Conservation (phyloP, 164 flowering plant species). For the Cinnamomum micranthum region DNA sequence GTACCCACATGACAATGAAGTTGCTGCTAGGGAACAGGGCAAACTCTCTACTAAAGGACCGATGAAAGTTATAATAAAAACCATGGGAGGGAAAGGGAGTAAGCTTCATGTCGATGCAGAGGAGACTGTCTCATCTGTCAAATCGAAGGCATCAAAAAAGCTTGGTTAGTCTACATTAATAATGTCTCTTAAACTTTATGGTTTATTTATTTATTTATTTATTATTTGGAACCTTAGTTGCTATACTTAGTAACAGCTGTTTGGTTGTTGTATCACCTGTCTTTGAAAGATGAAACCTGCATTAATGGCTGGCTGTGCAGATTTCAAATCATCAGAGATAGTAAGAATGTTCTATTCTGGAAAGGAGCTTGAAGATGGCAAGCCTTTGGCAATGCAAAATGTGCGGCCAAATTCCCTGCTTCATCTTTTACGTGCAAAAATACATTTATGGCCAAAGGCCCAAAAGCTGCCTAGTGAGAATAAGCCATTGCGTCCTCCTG, state of each 20-base stretch:
- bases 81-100: constrained; percentile 95
- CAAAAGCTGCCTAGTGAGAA: constrained; percentile 93
- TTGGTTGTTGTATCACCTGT: background rate
- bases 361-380: constrained; percentile 75
- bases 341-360: constrained; percentile 77
- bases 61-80: constrained; percentile 84
- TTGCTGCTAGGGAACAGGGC: constrained; percentile 77
- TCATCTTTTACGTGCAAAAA: constrained; percentile 86
- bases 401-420: constrained; percentile 86
- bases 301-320: constrained; percentile 30
- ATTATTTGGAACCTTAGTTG: background rate
- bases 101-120: constrained; percentile 83
- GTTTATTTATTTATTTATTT: background rate
- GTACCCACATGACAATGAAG: constrained; percentile 95
- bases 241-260: background rate
- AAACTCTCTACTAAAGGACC: constrained; percentile 67
- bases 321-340: constrained; percentile 68
- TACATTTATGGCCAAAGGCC: constrained; percentile 78
- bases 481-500: constrained; percentile 95
- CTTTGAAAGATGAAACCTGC: background rate
- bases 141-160: constrained; percentile 86
- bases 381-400: constrained; percentile 67
- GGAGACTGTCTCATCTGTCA: constrained; percentile 69
- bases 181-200: background rate
- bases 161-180: constrained; percentile 45